Evolutionary conservation across 108 stramenopile genomes (phyloP), one percentile per base, ranked within the genome.

Genomic region (Cylindrotheca fusiformis): DNA sequence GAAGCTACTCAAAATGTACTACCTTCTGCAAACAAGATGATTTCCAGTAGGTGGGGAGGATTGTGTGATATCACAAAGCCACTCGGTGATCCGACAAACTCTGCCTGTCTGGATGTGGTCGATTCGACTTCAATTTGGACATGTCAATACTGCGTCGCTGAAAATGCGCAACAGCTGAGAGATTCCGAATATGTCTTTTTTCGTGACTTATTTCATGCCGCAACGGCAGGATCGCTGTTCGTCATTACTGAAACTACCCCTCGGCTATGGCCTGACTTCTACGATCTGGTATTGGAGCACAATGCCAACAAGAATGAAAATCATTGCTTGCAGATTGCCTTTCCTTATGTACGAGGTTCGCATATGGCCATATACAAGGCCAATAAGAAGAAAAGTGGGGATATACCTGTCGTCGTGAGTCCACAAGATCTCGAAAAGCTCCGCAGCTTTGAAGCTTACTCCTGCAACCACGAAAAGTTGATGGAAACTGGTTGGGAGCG

Each of bases 91-190:
- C 51, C 66, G 8, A 32, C 36, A 53, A 86, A 86, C 32, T 50
- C 59, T 0, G 54, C 49, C 3, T 78, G 71, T 31, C 2, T 53
- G 8, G 41, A 36, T 2, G 18, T 24, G 1, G 25, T 82, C 6
- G 28, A 55, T 10, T 45, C 74, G 1, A 72, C 79, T 10, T 31
- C 73, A 31, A 23, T 86, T 23, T 83, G 64, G 68, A 59, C 54
- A 0, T 83, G 81, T 58, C 78, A 79, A 63, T 87, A 87, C 55
- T 81, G 80, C 49, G 73, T 87, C 46, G 81, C 83, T 10, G 86
- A 87, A 58, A 87, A 87, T 58, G 75, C 77, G 19, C 3, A 32
- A 12, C 17, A 32, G 21, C 57, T 87, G 22, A 52, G 73, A 17
- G 76, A 62, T 23, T 61, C 64, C 0, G 33, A 82, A 14, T 84